These are phyloP conservation scores for Venturia aucupariae DNA, from an alignment of 2,329 filamentous ascomycete genomes.

Conservation along the genomic window DNA sequence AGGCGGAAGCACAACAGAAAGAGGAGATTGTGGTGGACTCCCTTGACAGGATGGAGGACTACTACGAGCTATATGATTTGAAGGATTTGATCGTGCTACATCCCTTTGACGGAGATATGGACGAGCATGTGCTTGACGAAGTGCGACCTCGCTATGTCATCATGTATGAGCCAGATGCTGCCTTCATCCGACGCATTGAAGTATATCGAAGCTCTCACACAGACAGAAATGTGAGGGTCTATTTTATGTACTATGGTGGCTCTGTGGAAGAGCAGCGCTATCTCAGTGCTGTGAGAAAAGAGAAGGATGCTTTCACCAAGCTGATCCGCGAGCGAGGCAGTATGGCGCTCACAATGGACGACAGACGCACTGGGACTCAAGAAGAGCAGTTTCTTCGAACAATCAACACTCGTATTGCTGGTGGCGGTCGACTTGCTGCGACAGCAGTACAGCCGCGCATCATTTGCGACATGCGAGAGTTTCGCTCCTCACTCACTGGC, in stretches of 20 bases:
- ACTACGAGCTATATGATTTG: slow-evolving; percentile 86
- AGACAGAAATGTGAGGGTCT: slow-evolving; percentile 80
- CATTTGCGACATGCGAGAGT: slow-evolving; percentile 92
- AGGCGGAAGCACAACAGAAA: slow-evolving; percentile 66
- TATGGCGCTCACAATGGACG: slow-evolving; percentile 75
- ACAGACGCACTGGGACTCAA: slow-evolving; percentile 61
- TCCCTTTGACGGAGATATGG: slow-evolving; percentile 89
- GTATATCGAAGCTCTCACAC: slow-evolving; percentile 93
- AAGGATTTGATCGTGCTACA: slow-evolving; percentile 81
- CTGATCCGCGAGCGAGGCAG: slow-evolving; percentile 87
- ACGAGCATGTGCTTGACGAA: slow-evolving; percentile 94
- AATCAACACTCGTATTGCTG: slow-evolving; percentile 92
- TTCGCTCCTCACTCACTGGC: slow-evolving; percentile 84
- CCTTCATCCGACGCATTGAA: slow-evolving; percentile 89
- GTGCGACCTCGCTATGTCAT: slow-evolving; percentile 88
- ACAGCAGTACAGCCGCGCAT: slow-evolving; percentile 83
- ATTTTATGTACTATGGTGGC: slow-evolving; percentile 92
- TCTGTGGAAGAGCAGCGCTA: slow-evolving; percentile 96
- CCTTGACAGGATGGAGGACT: slow-evolving; percentile 83
- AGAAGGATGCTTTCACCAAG: slow-evolving; percentile 93
- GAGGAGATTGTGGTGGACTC: slow-evolving; percentile 68
- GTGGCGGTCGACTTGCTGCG: slow-evolving; percentile 71
- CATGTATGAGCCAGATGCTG: slow-evolving; percentile 95
- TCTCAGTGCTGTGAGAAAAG: slow-evolving; percentile 76
- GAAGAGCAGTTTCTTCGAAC: slow-evolving; percentile 90